A percentile compares a stretch with the other conserved stretches of the same genome.
These are phyloP conservation scores for Quillaja saponaria DNA, from an alignment of 306 rosid genomes.

Conservation along the genomic window DNA sequence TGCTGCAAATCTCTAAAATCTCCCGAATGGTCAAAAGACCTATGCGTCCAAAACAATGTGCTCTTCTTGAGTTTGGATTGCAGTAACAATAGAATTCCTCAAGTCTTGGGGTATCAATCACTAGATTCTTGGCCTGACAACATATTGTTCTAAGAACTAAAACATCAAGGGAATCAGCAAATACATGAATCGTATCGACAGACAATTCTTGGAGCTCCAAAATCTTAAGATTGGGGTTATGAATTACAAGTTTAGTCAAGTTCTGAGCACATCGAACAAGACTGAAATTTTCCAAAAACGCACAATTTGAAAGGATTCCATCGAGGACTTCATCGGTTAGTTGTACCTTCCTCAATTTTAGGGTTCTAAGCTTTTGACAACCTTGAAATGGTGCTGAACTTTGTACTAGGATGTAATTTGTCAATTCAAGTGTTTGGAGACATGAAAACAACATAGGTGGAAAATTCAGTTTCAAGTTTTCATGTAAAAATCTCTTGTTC, in stretches of 20 bases:
- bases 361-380: not conserved
- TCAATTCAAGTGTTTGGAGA: conserved; percentile 22
- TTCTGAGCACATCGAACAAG: not conserved
- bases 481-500: too few species aligned
- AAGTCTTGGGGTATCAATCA: too few species aligned
- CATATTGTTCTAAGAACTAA: not conserved
- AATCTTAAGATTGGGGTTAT: not conserved
- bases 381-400: not conserved
- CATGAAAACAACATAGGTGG: not conserved
- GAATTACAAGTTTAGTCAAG: not conserved
- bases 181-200: not conserved
- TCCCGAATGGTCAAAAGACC: too few species aligned
- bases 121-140: too few species aligned
- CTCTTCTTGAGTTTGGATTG: too few species aligned
- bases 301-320: not conserved
- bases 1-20: too few species aligned
- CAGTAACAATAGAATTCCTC: too few species aligned
- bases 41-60: too few species aligned
- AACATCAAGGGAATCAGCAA: not conserved
- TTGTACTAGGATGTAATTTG: not conserved
- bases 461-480: not conserved
- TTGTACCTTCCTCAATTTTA: not conserved
- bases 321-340: not conserved
- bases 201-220: not conserved
- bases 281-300: not conserved